Base-by-base conservation (phyloP, 305 asterid species). In the Fraxinus ornus region DNA sequence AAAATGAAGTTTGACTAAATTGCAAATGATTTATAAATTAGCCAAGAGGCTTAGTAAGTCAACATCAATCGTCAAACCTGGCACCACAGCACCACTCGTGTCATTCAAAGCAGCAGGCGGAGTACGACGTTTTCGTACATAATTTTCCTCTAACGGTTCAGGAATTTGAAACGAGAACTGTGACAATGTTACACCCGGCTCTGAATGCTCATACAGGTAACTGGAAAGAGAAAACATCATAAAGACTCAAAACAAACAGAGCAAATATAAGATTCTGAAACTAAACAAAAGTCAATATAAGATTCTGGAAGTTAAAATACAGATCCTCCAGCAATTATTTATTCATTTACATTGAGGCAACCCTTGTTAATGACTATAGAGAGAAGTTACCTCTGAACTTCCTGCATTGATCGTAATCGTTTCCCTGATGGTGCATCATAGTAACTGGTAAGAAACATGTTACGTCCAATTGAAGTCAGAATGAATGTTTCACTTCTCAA, bases 131-230 rank as follows among this genome's bases (percentile, higher is more conserved):
- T 95, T 95, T 81, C 87, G 87, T 32, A 89, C 90, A 86, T 94
- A 94, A 84, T 90, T 85, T n/a, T 90, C 92, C 74, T 89, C 93
- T 17, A 94, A 84, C 22, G 97, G 97, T 83, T 83, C 89, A 55
- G 99, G 97, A 79, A 83, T 89, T 86, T 90, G 94, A 83, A 95
- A 94, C 85, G 98, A 95, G 84, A 95, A 95, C 60, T 81, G 88
- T 7, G 91, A 80, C 3, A 92, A 93, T 26, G 79, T 84, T 44
- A 84, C 87, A 60, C 49, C 68, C 17, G 28, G 15, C 86, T 89
- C 91, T 2, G 93, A 90, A 82, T 93, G 86, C 73, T 91, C 89
- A 37, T 79, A 71, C 85, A 93, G 90, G 89, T 87, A 89, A 87
- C 98, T 95, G 73, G 78, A 80, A 84, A 82, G 28, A 76, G 24